Base-by-base conservation (phyloP, 1,139 yeast species). In the Debaryomyces sp. region DNA sequence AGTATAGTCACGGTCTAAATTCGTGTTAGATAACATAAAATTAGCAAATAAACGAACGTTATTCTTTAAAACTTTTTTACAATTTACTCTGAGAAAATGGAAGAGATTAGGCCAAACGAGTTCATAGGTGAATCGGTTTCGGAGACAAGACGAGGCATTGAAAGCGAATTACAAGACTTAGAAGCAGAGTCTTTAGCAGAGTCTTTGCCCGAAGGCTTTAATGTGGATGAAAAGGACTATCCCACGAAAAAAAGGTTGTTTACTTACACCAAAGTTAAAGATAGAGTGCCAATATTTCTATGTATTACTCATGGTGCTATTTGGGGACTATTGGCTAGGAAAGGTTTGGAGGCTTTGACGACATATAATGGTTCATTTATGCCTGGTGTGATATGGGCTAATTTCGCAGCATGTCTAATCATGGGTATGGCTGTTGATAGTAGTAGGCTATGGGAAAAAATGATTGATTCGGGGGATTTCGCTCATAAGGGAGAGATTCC, bases 321-420 rank as follows among this genome's bases (percentile, higher is more conserved):
- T 2, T 74, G 77, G 74, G 80, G 80, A 1, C 73, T 69, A 0
- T 54, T 76, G 26, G 78, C 74, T 2, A 59, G 80, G 33, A 61
- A 60, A 49, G 80, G 77, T 0, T 55, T 76, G 17, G 64, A 57
- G 35, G 50, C 23, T 1, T 63, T 76, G 33, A 74, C 78, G 0
- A 49, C 66, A 0, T 74, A 63, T 49, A 51, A 56, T 53, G 72
- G 77, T 24, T 49, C 80, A 1, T 78, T 70, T 48, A 62, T 78
- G 6, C 70, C 80, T 0, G 87, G 89, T 0, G 83, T 87, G 1
- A 65, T 89, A 1, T 92, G 97, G 97, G 84, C 92, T 10, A 92
- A 92, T 60, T 85, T 88, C 52, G 70, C 84, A 0, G 90, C 97
- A 0, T 90, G 96, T 61, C 56, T 87, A 5, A 68, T 89, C 1